Percentiles rank a stretch among this genome's conserved stretches.
phyloP scores from a whole-genome alignment of 2,329 filamentous ascomycete species.

The Escovopsis sp. region DNA sequence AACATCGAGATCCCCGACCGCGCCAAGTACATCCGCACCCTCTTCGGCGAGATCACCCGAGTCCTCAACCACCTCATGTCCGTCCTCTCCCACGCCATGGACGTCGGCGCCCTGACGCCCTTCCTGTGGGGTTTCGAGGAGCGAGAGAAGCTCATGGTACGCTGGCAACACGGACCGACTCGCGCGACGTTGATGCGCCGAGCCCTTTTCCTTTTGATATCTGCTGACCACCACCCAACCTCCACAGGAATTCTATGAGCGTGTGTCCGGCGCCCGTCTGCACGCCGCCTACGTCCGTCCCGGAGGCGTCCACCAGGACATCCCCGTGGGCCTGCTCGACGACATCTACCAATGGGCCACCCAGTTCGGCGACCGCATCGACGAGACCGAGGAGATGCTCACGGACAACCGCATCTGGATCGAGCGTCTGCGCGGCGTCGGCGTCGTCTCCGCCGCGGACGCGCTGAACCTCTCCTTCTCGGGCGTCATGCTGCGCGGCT shows the following conservation, averaged over 20 bases:
- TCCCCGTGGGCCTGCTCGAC: conserved; percentile 84
- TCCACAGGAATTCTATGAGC: conserved; percentile 91
- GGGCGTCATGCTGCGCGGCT: conserved; percentile 95
- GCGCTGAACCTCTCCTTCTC: conserved; percentile 96
- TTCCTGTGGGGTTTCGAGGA: conserved; percentile 99
- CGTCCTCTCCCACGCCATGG: conserved; percentile 93
- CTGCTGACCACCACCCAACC: too few species aligned
- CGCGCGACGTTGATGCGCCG: not conserved
- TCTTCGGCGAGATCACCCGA: conserved; percentile 92
- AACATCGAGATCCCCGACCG: conserved; percentile 92
- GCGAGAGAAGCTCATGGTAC: conserved; percentile 98
- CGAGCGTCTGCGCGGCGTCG: conserved; percentile 76
- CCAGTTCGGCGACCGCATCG: conserved; percentile 94
- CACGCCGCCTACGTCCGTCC: conserved; percentile 95
- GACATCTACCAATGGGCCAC: conserved; percentile 99
- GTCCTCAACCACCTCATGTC: conserved; percentile 97
- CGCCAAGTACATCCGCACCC: conserved; percentile 89
- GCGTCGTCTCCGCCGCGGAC: conserved; percentile 80
- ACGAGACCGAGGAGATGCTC: conserved; percentile 96
- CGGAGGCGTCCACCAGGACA: conserved; percentile 89
- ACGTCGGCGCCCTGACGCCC: conserved; percentile 92
- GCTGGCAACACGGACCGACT: conserved; percentile 12
- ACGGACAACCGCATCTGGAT: conserved; percentile 99
- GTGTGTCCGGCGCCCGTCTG: conserved; percentile 92
- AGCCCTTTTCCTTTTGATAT: too few species aligned